A percentile compares a stretch with the other conserved stretches of the same genome.
Evolutionary conservation across 441 rosid genomes (phyloP).

Genomic region (Melastoma candidum): DNA sequence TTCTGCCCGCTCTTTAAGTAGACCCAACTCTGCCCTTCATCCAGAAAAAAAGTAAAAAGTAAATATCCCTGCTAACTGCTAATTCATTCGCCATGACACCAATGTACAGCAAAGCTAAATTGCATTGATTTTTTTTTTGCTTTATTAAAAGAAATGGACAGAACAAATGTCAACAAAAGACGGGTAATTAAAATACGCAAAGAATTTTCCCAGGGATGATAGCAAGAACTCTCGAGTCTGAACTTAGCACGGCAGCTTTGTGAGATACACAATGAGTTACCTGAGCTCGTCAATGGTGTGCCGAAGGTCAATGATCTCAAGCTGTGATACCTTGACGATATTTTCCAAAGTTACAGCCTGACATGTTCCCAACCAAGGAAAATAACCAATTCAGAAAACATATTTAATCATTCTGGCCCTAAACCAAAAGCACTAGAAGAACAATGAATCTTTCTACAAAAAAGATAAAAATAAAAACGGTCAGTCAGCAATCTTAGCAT

Average conservation of each 20-base stretch:
- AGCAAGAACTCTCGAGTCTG: neutral
- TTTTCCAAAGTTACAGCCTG: constrained; percentile 93
- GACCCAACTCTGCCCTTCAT: constrained; percentile 73
- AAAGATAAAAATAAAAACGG: no score
- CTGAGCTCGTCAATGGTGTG: constrained; percentile 37
- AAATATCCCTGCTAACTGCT: constrained; percentile 1
- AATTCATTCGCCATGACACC: no score
- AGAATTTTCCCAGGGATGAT: neutral
- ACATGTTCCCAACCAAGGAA: constrained; percentile 12
- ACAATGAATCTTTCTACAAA: constrained; percentile 1
- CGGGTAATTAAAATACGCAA: no score
- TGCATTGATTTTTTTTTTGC: no score
- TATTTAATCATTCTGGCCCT: neutral
- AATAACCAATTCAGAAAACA: constrained; percentile 8
- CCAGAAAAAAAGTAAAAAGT: constrained; percentile 23
- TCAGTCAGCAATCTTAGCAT: no score
- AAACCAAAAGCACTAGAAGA: neutral
- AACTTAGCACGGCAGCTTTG: constrained; percentile 2
- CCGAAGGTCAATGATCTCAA: constrained; percentile 65
- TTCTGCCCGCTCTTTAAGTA: constrained; percentile 57
- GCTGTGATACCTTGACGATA: constrained; percentile 82
- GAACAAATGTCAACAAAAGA: no score
- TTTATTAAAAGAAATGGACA: no score
- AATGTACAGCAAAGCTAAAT: no score
- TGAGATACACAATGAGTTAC: neutral